Percentiles rank a stretch among this genome's conserved stretches.
These are phyloP conservation scores for Nasturtium officinale DNA, from an alignment of 345 rosid genomes.

Conservation along the genomic window DNA sequence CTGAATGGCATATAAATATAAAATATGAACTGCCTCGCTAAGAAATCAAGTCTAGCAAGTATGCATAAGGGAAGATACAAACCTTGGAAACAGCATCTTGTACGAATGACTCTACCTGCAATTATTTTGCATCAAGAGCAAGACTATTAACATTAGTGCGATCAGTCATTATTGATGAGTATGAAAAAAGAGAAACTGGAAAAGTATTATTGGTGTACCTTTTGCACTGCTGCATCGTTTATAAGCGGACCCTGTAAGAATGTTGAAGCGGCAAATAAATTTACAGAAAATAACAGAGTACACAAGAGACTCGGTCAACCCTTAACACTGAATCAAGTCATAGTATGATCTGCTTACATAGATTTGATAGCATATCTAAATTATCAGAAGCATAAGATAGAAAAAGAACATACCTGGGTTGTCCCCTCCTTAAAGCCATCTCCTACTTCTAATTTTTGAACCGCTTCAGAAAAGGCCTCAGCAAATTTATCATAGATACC, in stretches of 20 bases:
- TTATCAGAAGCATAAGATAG: background rate
- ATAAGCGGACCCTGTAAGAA: conserved; percentile 87
- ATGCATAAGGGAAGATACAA: conserved; percentile 32
- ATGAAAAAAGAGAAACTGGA: conserved; percentile 18
- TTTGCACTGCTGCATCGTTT: conserved; percentile 85
- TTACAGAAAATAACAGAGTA: conserved; percentile 17
- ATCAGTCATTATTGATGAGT: conserved; percentile 14
- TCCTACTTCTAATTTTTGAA: conserved; percentile 88
- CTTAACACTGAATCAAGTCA: conserved; percentile 5
- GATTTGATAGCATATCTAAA: background rate
- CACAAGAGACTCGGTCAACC: background rate
- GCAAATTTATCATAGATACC: conserved; percentile 95
- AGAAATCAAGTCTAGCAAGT: conserved; percentile 8
- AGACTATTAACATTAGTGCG: background rate
- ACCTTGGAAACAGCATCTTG: conserved; percentile 93
- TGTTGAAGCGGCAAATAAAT: conserved; percentile 17
- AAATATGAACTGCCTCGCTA: conserved; percentile 5
- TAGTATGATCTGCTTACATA: conserved; percentile 11
- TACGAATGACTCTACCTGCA: conserved; percentile 84
- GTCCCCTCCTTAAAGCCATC: conserved; percentile 86
- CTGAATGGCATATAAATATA: background rate
- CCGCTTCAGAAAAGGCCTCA: conserved; percentile 81
- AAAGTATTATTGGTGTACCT: conserved; percentile 53
- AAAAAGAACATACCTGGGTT: conserved; percentile 54
- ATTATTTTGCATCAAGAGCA: conserved; percentile 35